Evolutionary conservation across 2,329 filamentous ascomycete genomes (phyloP), one percentile per base, ranked within the genome.

Genomic region (Amauroascus verrucosus): DNA sequence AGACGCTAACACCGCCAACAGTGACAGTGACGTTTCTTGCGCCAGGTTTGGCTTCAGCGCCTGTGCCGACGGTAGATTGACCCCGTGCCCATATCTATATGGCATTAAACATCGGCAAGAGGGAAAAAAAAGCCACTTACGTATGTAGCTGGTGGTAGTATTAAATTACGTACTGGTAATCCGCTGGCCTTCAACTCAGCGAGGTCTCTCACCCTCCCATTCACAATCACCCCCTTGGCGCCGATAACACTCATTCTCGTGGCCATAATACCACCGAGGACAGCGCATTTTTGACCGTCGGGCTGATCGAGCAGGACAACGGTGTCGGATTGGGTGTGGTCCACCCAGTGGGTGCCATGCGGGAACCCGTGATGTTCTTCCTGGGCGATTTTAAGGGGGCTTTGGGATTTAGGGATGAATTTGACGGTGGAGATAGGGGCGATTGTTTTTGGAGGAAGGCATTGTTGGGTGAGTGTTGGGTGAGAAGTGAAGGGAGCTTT

Each of bases 251-350:
- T 80, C 77, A 88, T 85, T 18, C 85, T 75, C 28, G 78, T 72
- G 4, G 83, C 85, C 78, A 88, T 85, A 58, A 89, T 86, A 16
- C 85, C 85, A n/a, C 86, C 86, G 5, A 86, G 76, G 6, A 86
- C 77, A 5, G 85, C 85, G 67, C 85, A 87, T 49, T 75, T 76
- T 64, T 88, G 84, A 0, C 73, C 75, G 0, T 72, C 62, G 0
- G 84, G 83, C 61, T 88, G 84, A 56, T 80, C 78, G 55, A 88
- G 75, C 3, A 89, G 70, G 3, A 83, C 79, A 51, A 88, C 75
- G 1, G 81, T 84, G 6, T 75, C 77, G 0, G 76, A 70, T 24
- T 78, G 68, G 1, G 80, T 77, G 40, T 80, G 69, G 66, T 90
- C 86, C 35, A 82, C 83, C 77, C 83, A 89, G 61, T 88, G 85